Evolutionary conservation across 1,139 yeast genomes (phyloP).

Genomic region (Debaryomyces udenii): DNA sequence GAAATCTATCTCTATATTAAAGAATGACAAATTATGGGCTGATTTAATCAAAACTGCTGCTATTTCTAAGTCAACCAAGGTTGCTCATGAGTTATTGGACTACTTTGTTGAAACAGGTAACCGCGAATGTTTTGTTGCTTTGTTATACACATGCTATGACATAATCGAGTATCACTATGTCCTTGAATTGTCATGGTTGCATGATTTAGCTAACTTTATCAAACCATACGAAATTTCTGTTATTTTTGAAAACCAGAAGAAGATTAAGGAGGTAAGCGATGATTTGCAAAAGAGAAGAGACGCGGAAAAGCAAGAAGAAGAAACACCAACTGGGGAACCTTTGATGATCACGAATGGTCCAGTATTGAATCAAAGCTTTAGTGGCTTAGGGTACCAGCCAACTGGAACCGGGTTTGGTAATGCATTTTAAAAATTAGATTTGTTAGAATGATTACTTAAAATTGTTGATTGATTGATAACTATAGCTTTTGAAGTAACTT

Average conservation of each 20-base stretch:
- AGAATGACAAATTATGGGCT: slow-evolving; percentile 91
- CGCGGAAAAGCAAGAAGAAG: slow-evolving; percentile 59
- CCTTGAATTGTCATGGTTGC: slow-evolving; percentile 88
- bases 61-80: slow-evolving; percentile 73
- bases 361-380: slow-evolving; percentile 26
- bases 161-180: slow-evolving; percentile 81
- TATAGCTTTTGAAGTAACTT: background rate
- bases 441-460: slow-evolving; percentile 2
- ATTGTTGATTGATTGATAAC: slow-evolving; percentile 4
- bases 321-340: slow-evolving; percentile 50
- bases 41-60: slow-evolving; percentile 94
- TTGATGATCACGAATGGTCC: slow-evolving; percentile 71
- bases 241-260: slow-evolving; percentile 74
- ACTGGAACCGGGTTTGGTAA: slow-evolving; percentile 74
- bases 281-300: slow-evolving; percentile 74
- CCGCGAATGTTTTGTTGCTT: slow-evolving; percentile 92
- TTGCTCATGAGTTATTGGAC: slow-evolving; percentile 84
- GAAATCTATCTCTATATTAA: slow-evolving; percentile 85
- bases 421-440: slow-evolving; percentile 33
- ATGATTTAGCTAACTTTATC: slow-evolving; percentile 72
- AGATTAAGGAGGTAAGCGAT: slow-evolving; percentile 63
- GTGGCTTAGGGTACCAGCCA: slow-evolving; percentile 59
- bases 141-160: slow-evolving; percentile 84
- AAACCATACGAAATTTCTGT: slow-evolving; percentile 91
- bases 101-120: slow-evolving; percentile 98